Base-by-base conservation (phyloP, 2,329 filamentous ascomycete genomes). In the Alternaria brassicicola region DNA sequence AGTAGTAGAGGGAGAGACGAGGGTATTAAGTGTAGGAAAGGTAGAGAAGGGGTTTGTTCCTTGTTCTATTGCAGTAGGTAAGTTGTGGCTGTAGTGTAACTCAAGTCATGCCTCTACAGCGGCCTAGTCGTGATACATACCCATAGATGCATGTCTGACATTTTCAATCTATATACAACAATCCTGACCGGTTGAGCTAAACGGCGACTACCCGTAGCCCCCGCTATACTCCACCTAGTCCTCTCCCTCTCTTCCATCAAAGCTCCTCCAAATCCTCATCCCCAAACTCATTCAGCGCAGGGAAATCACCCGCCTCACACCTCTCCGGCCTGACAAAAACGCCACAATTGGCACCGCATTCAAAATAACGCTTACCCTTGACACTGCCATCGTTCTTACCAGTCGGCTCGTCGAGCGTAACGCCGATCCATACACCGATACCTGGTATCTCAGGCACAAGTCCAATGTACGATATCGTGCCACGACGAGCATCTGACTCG, bases 351-450 rank as follows among this genome's bases (percentile, higher is more conserved):
- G 87, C 79, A 62, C 80, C 75, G 52, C 87, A 88, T 49, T 85
- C 81, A 84, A 92, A 95, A 78, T 93, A 94, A 64, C 87, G 82
- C 64, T 81, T 87, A 8, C 83, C 84, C 56, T 78, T 78, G 65
- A 93, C 86, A 67, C 87, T 88, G 59, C 92, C 91, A 75, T 94
- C 90, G 71, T 94, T 95, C 81, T 91, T 92, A 55, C 90, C 91
- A 41, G 89, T 89, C 1, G 91, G 90, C 78, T 94, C 91, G 73
- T 94, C 91, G 52, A 93, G 83, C 23, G 75, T 74, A 51, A 95
- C 81, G 38, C 90, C 91, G 19, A 94, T 82, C 91, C 91, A 95
- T 79, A 78, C 61, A 17, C 79, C 79, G 23, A 86, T 82, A 50
- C 84, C 84, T 4, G 89, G 88, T 62, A 94, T 92, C 78, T 93